These are phyloP conservation scores for Clitopilus passeckerianus DNA, from an alignment of 768 basidiomycete species.

Conservation along the genomic window DNA sequence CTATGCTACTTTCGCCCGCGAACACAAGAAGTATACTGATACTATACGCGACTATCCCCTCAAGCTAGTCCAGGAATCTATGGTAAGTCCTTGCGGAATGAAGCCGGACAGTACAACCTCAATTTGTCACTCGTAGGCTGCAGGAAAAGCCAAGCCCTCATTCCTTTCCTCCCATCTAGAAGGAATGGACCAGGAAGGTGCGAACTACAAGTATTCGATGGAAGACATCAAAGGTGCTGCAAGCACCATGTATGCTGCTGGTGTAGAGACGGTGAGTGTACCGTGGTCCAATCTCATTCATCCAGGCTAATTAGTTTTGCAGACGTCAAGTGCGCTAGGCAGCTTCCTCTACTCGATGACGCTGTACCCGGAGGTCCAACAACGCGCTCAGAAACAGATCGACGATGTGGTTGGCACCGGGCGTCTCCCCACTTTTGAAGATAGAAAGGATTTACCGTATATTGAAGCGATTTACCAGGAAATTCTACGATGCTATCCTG, in stretches of 20 bases:
- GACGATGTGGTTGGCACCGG: constrained; percentile 21
- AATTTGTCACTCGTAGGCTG: constrained; percentile 1
- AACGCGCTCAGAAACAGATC: constrained; percentile 23
- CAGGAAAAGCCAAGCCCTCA: constrained; percentile 12
- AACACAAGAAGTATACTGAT: constrained; percentile 20
- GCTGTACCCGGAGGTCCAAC: constrained; percentile 22
- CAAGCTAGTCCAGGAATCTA: constrained; percentile 13
- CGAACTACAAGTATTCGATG: not conserved
- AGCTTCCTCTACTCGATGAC: constrained; percentile 27
- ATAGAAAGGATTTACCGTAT: constrained; percentile 18
- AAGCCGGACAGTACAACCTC: not conserved
- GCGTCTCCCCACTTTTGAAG: constrained; percentile 19
- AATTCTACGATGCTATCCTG: not conserved
- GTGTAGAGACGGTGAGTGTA: constrained; percentile 27
- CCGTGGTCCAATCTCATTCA: too few relatives aligned
- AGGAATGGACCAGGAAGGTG: not conserved
- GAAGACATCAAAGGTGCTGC: constrained; percentile 17
- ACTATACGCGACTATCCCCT: constrained; percentile 28
- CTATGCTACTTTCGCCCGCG: constrained; percentile 25
- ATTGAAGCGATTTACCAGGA: not conserved
- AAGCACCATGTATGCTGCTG: constrained; percentile 29
- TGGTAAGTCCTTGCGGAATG: constrained; percentile 18
- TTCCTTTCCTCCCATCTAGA: constrained; percentile 8
- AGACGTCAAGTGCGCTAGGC: not conserved
- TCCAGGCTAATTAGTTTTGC: not conserved